Evolutionary conservation across 306 rosid genomes (phyloP), one percentile per base, ranked within the genome.

Genomic region (Mimosa pudica): DNA sequence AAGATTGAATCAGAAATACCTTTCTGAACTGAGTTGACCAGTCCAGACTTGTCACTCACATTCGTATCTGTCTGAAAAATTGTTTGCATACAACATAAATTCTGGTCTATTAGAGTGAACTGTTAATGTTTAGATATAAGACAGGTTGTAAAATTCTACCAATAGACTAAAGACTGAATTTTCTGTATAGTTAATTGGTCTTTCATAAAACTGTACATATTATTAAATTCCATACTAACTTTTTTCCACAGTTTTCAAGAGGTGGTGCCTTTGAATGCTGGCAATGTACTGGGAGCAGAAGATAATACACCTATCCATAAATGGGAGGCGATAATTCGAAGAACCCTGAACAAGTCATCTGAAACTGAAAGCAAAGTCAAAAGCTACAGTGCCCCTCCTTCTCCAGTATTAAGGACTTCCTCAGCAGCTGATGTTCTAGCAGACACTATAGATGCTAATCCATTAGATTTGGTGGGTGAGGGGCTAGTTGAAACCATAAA

Each of bases 261-360:
- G 85, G 93, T 95, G 14, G 98, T 95, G 80, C 99, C 99, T 82
- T 84, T 95, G 82, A 95, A 82, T 83, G 99, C 99, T 24, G 99
- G 96, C 72, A 95, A 95, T 70, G 98, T 95, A 35, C 67, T 95
- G 4, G 99, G 99, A 82, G 97, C 98, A 62, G 99, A 95, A 68
- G 98, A 95, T 78, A 90, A 80, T 62, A 81, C 82, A 46, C 97
- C 99, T 0, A 91, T 93, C 44, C 86, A 70, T n/a, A 93, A 93
- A 81, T 95, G 99, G 99, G 99, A 95, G 85, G 88, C 90, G 62
- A 90, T 93, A 83, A 91, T 95, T 81, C 80, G 99, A 79, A 88
- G 85, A 85, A 90, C 94, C 54, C 83, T 95, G 33, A 91, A 95
- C 86, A 91, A 84, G 66, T 90, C 98, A 63, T 82, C 70, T 49